Conservation (phyloP, 129 eudicot species). For the Flaveria sonorensis region DNA sequence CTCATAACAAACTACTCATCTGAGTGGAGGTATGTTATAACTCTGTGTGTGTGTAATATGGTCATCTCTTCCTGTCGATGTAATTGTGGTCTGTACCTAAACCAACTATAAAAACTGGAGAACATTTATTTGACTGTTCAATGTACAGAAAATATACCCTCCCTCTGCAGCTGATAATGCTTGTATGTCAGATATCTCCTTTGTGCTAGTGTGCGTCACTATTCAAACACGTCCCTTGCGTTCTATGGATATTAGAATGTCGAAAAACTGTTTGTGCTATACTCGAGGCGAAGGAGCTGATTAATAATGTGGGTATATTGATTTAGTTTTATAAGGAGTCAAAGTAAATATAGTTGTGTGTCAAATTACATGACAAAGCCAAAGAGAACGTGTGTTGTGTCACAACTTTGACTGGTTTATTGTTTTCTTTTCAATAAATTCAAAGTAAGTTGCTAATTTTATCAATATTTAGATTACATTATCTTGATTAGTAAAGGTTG, state of each 20-base stretch:
- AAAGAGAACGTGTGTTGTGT: no score
- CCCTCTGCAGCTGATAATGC: neutral
- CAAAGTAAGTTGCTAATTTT: no score
- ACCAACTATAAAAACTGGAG: conserved; percentile 22
- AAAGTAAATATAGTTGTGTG: neutral
- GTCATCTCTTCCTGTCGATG: conserved; percentile 31
- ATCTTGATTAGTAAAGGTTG: no score
- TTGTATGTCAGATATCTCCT: neutral
- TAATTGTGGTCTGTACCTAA: conserved; percentile 36
- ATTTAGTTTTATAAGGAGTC: neutral
- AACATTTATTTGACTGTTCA: conserved; percentile 29
- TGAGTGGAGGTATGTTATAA: conserved; percentile 19
- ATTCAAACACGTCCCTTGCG: neutral
- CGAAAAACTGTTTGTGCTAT: neutral
- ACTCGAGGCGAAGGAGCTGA: neutral
- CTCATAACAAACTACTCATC: conserved; percentile 48
- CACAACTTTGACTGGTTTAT: no score
- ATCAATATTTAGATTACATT: no score
- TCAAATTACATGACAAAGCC: no score
- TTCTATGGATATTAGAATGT: neutral
- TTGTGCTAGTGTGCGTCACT: neutral
- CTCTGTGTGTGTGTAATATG: conserved; percentile 22
- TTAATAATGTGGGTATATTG: neutral
- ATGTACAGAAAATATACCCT: conserved; percentile 3
- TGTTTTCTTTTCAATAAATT: no score